phyloP scores from a whole-genome alignment of 495 filamentous ascomycete species.

The Cercophora scortea region DNA sequence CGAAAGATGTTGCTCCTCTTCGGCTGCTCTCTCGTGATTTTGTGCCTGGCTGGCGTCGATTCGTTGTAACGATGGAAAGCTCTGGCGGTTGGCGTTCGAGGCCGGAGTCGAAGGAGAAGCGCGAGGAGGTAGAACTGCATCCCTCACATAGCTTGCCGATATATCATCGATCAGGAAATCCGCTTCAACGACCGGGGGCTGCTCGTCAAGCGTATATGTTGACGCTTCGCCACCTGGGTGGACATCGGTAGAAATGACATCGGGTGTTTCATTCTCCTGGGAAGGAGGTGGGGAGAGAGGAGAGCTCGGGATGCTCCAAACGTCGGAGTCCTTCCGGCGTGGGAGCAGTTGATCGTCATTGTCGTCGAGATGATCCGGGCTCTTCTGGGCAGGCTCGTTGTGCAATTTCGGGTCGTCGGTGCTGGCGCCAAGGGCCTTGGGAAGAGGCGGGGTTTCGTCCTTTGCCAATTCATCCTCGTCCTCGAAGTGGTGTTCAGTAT shows the following conservation, averaged over 20 bases:
- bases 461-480: too few species aligned
- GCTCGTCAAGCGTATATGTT: not conserved
- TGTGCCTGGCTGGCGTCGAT: not conserved
- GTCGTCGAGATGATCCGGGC: too few species aligned
- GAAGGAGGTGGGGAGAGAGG: not conserved
- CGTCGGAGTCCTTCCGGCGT: slow-evolving; percentile 1
- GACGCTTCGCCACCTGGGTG: not conserved
- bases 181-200: not conserved
- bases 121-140: not conserved
- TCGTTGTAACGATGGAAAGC: not conserved
- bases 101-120: not conserved
- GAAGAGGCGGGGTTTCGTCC: too few species aligned
- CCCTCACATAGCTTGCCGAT: not conserved
- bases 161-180: not conserved
- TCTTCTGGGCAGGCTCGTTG: not conserved
- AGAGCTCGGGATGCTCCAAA: slow-evolving; percentile 15
- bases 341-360: not conserved
- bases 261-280: not conserved
- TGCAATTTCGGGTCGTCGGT: not conserved
- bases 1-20: slow-evolving; percentile 9
- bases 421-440: too few species aligned
- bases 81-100: not conserved
- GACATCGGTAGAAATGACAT: not conserved
- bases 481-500: too few species aligned
- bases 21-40: not conserved